Evolutionary conservation across 148 eudicot genomes (phyloP).

Genomic region (Camellia japonica): DNA sequence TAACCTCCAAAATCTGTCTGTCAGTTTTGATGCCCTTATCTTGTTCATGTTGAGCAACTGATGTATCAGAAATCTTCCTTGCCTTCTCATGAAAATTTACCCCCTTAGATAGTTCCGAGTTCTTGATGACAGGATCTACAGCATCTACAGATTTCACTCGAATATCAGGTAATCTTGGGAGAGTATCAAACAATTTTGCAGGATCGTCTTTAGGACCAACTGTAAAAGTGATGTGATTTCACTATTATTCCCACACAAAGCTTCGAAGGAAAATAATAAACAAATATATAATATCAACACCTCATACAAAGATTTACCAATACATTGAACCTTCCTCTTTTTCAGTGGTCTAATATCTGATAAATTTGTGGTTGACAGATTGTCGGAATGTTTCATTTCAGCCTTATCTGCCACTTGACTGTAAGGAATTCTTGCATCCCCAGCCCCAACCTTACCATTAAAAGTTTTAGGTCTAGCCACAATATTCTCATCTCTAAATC

Average conservation of each 20-base stretch:
- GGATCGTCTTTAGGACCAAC: not conserved
- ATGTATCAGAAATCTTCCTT: not conserved
- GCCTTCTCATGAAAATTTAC: not conserved
- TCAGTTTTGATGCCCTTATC: conserved; percentile 4
- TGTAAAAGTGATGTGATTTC: not conserved
- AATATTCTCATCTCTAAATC: not conserved
- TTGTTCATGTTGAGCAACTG: conserved; percentile 6
- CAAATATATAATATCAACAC: not conserved
- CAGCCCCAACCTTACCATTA: not conserved
- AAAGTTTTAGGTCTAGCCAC: not conserved
- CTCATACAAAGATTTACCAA: conserved; percentile 10
- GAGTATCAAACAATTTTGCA: not conserved
- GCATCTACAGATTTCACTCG: not conserved
- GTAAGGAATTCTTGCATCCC: not conserved
- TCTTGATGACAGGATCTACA: not conserved
- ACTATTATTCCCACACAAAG: not conserved
- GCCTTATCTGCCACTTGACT: not conserved
- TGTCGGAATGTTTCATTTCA: not conserved
- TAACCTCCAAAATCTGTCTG: conserved; percentile 13
- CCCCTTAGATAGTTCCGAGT: not conserved
- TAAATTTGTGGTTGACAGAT: not conserved
- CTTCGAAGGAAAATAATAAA: not conserved
- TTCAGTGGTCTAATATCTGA: conserved; percentile 10
- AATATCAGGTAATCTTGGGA: conserved; percentile 6
- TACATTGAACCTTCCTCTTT: conserved; percentile 14